phyloP scores from a whole-genome alignment of 2,329 filamentous ascomycete genomes.

The Fusarium austroafricanum region DNA sequence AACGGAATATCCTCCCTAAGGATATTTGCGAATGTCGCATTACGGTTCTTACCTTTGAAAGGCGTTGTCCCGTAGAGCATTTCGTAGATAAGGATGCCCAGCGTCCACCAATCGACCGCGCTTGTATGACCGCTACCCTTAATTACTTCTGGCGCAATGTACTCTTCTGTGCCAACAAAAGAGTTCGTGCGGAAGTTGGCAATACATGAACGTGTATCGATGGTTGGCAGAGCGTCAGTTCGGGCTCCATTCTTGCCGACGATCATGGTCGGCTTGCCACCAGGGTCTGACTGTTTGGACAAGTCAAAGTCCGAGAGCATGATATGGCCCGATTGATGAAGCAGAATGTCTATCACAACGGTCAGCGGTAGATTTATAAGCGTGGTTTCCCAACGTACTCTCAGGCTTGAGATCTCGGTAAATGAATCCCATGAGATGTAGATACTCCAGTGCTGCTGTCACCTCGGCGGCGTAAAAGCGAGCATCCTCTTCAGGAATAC shows the following conservation, averaged over 20 bases:
- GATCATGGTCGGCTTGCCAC: constrained; percentile 98
- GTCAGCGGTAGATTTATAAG: constrained; percentile 27
- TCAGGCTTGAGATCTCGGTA: constrained; percentile 98
- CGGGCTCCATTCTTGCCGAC: constrained; percentile 89
- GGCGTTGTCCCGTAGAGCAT: constrained; percentile 99
- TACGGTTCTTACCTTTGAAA: constrained; percentile 99
- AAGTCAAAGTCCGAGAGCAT: constrained; percentile 99
- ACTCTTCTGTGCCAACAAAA: constrained; percentile 98
- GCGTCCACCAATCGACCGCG: constrained; percentile 98
- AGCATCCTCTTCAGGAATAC: constrained; percentile 95
- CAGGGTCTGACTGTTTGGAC: constrained; percentile 96
- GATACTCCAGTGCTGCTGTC: constrained; percentile 93
- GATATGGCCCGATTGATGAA: constrained; percentile 99
- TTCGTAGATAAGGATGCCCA: constrained; percentile 97
- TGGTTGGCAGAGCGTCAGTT: constrained; percentile 89
- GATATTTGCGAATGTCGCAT: constrained; percentile 98
- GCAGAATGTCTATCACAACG: constrained; percentile 78
- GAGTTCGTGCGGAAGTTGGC: constrained; percentile 98
- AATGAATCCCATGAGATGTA: constrained; percentile 99
- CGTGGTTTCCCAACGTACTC: constrained; percentile 65
- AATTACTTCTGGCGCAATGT: constrained; percentile 98
- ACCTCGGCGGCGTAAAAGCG: constrained; percentile 98
- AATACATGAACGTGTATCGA: constrained; percentile 98
- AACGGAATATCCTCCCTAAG: constrained; percentile 95
- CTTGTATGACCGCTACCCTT: constrained; percentile 98